phyloP scores from a whole-genome alignment of 1,139 yeast species.

The Saccharomyces hybrid region DNA sequence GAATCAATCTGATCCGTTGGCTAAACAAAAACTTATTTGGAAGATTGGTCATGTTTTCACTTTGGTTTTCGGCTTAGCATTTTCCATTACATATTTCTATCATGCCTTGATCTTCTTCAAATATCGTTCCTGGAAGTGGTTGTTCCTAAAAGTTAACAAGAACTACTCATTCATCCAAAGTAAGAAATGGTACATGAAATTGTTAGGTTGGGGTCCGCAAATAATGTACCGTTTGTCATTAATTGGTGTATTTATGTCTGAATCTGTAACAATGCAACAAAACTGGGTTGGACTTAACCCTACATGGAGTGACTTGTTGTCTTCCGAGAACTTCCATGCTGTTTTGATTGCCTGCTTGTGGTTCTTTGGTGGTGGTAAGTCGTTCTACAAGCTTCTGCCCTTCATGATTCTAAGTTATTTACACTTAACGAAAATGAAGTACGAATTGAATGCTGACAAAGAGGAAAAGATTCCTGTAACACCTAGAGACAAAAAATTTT shows the following conservation, averaged over 20 bases:
- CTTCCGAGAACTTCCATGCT: conserved; percentile 66
- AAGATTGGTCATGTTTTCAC: conserved; percentile 50
- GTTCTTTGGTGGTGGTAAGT: conserved; percentile 52
- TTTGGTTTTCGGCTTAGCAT: conserved; percentile 44
- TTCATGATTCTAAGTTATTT: conserved; percentile 48
- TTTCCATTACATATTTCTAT: conserved; percentile 40
- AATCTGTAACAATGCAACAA: conserved; percentile 48
- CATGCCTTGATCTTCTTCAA: conserved; percentile 26
- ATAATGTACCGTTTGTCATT: conserved; percentile 47
- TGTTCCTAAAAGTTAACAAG: conserved; percentile 22
- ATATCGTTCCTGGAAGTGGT: conserved; percentile 30
- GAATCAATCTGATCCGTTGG: conserved; percentile 19
- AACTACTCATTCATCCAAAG: conserved; percentile 18
- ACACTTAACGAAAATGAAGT: conserved; percentile 36
- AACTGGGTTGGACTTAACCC: conserved; percentile 52
- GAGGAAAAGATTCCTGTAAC: conserved; percentile 37
- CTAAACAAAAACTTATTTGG: conserved; percentile 47
- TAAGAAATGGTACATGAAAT: conserved; percentile 36
- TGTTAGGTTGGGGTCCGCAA: conserved; percentile 37
- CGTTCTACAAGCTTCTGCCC: conserved; percentile 60
- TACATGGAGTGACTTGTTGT: conserved; percentile 47
- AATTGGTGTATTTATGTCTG: conserved; percentile 49
- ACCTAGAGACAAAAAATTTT: conserved; percentile 29
- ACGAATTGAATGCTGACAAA: conserved; percentile 34
- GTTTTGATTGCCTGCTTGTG: conserved; percentile 48